phyloP scores from a whole-genome alignment of 2,329 filamentous ascomycete genomes.

The Hypoxylon sp. region DNA sequence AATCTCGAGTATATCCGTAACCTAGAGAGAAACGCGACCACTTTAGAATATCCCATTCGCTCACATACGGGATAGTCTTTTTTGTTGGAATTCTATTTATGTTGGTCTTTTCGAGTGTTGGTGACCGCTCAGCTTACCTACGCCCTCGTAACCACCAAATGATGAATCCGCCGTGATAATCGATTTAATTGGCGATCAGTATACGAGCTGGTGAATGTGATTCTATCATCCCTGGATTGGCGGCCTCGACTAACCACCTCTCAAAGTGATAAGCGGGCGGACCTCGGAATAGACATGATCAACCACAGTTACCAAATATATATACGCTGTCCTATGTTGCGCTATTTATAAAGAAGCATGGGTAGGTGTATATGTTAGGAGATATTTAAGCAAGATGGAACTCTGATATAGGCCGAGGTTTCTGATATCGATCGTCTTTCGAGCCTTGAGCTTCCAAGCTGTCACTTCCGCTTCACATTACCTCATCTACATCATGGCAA shows the following conservation, averaged over 20 bases:
- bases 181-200: background rate
- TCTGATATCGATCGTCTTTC: background rate
- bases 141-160: background rate
- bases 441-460: background rate
- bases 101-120: background rate
- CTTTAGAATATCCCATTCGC: background rate
- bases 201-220: background rate
- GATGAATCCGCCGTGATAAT: background rate
- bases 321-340: background rate
- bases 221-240: background rate
- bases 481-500: background rate
- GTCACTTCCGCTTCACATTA: background rate
- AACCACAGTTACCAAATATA: background rate
- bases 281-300: background rate
- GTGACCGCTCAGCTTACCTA: background rate
- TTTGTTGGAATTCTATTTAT: background rate
- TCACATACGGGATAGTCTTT: background rate
- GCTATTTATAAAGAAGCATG: background rate
- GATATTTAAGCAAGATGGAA: background rate
- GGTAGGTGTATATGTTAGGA: background rate
- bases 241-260: background rate
- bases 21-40: background rate
- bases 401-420: background rate
- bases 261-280: background rate
- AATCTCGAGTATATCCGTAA: background rate